Evolutionary conservation across 2,329 filamentous ascomycete species (phyloP), one percentile per base, ranked within the genome.

Genomic region (Fusarium sp.): DNA sequence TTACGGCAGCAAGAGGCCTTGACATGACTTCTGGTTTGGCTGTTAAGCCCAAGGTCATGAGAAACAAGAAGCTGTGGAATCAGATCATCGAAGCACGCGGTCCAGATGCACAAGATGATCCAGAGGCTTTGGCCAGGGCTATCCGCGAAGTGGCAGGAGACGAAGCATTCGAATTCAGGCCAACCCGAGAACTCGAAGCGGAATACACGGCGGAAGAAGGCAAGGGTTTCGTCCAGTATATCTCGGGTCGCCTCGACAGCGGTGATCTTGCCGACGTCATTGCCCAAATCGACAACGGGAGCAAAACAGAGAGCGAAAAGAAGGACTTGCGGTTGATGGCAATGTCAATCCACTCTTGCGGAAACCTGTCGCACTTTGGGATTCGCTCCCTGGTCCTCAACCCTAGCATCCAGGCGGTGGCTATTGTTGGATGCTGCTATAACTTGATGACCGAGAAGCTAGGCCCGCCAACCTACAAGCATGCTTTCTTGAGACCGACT

Each of bases 381-480:
- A 92, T 99, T 67, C 92, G 94, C 16, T 97, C 96, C 1, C 89
- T 99, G 22, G 84, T 95, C 2, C 85, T 97, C 67, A 98, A 98
- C 80, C 92, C 93, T 0, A 90, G 92, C 6, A 95, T 98, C 65
- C 91, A 91, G 35, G 95, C 95, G n/a, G 93, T 98, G 24, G 96
- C 96, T 67, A 95, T 99, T 81, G 95, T 99, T 69, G 97, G 97
- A 56, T 99, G 97, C 86, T 99, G 97, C 87, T 98, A 99, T 87
- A 99, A 99, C 79, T 90, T 98, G 7, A 86, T 98, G 76, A 98
- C 96, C 0, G 97, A 98, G 83, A 92, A 94, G 67, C 89, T 98
- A 14, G 94, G 94, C 0, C 94, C 95, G 2, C 93, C 95, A 20
- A 95, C 94, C 0, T 96, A 94, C 86, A 98, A 98, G 82, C 88